Percentiles rank a stretch among this genome's conserved stretches.
Conservation (phyloP, 768 basidiomycete species). For the button mushroom (Agaricus bisporus) region DNA sequence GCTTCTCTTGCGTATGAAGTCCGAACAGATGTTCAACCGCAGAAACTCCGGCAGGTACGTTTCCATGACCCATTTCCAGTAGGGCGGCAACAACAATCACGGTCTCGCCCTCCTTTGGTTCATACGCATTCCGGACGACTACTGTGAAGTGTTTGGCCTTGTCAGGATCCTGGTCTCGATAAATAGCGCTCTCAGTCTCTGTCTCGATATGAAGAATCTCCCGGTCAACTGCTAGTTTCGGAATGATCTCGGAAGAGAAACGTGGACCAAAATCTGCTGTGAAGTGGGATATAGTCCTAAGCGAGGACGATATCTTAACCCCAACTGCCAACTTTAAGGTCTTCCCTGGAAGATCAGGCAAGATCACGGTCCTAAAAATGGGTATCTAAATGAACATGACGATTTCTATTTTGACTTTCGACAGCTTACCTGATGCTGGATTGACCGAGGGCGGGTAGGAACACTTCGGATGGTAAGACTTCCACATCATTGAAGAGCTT, state of each 20-base stretch:
- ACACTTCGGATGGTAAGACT: conserved; percentile 35
- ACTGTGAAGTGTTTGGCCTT: conserved; percentile 48
- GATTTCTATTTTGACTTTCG: neutral
- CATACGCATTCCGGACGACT: conserved; percentile 38
- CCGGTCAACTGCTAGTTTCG: conserved; percentile 38
- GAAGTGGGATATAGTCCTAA: conserved; percentile 55
- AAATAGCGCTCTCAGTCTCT: conserved; percentile 47
- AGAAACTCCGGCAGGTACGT: conserved; percentile 33
- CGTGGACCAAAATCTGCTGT: conserved; percentile 53
- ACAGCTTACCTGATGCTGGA: conserved; percentile 44
- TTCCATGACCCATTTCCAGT: conserved; percentile 44
- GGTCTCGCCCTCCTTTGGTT: conserved; percentile 32
- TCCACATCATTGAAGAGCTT: conserved; percentile 37
- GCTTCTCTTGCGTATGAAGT: conserved; percentile 41
- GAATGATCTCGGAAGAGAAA: conserved; percentile 44
- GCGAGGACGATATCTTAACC: conserved; percentile 50
- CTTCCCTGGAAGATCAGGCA: conserved; percentile 37
- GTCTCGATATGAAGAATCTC: conserved; percentile 36
- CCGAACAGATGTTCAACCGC: conserved; percentile 40
- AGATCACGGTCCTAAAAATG: conserved; percentile 35
- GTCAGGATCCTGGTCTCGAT: conserved; percentile 34
- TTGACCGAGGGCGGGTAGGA: conserved; percentile 38
- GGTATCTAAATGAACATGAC: neutral
- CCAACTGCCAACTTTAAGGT: conserved; percentile 49
- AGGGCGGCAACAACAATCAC: conserved; percentile 47